phyloP scores from a whole-genome alignment of 2,329 filamentous ascomycete genomes.

The Aspergillus sp. region DNA sequence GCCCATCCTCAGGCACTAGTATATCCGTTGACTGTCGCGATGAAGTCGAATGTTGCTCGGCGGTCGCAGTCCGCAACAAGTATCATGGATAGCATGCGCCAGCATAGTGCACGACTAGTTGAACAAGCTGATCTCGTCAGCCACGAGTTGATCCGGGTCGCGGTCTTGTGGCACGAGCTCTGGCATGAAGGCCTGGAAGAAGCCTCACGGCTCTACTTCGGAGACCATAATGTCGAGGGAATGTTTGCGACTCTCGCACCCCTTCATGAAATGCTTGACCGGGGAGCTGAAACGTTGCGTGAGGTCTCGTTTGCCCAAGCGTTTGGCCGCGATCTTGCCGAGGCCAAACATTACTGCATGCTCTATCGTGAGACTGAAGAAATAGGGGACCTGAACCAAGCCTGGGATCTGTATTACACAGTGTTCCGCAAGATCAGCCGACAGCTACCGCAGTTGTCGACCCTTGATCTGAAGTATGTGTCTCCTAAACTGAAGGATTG shows the following conservation, averaged over 20 bases:
- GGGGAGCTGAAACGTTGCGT: slow-evolving; percentile 84
- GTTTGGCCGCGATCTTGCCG: slow-evolving; percentile 90
- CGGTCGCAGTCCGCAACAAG: slow-evolving; percentile 83
- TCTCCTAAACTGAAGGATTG: slow-evolving; percentile 88
- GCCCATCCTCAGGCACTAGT: slow-evolving; percentile 94
- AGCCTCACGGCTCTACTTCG: slow-evolving; percentile 93
- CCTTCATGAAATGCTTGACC: slow-evolving; percentile 85
- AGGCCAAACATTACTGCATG: slow-evolving; percentile 93
- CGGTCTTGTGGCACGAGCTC: slow-evolving; percentile 96
- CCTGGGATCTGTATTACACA: slow-evolving; percentile 98
- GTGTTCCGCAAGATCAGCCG: slow-evolving; percentile 94
- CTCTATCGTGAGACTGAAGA: slow-evolving; percentile 88
- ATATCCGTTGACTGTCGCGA: slow-evolving; percentile 94
- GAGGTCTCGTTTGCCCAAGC: slow-evolving; percentile 98
- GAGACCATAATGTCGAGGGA: slow-evolving; percentile 93
- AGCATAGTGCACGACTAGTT: slow-evolving; percentile 87
- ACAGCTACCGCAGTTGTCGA: slow-evolving; percentile 88
- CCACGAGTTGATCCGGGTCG: slow-evolving; percentile 93
- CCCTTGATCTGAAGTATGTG: slow-evolving; percentile 91
- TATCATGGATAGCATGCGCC: slow-evolving; percentile 98
- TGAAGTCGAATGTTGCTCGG: slow-evolving; percentile 87
- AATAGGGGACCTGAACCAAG: slow-evolving; percentile 91
- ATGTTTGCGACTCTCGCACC: slow-evolving; percentile 93
- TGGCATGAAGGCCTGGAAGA: slow-evolving; percentile 99
- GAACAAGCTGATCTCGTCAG: slow-evolving; percentile 95